phyloP scores from a whole-genome alignment of 2,329 filamentous ascomycete species.

The Purpureocillium takamizusanense region DNA sequence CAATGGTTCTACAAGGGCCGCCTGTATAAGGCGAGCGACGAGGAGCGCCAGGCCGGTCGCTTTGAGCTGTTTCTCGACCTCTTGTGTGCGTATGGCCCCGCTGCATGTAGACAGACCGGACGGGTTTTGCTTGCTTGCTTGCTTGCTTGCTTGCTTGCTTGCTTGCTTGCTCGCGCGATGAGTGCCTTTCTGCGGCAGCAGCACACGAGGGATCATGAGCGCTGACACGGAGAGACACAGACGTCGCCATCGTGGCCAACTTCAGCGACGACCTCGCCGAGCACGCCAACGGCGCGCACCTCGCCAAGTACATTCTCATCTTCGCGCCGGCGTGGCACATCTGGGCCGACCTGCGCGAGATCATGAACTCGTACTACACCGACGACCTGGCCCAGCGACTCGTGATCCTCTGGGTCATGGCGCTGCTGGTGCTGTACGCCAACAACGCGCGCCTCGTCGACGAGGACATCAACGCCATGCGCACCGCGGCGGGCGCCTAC shows the following conservation, averaged over 20 bases:
- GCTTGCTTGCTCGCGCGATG: no score
- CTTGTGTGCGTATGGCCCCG: constrained; percentile 23
- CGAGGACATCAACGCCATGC: constrained; percentile 32
- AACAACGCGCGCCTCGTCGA: constrained; percentile 37
- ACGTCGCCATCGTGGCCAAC: constrained; percentile 39
- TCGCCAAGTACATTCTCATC: constrained; percentile 39
- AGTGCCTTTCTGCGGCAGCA: no score
- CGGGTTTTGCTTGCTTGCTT: no score
- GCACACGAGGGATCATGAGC: no score
- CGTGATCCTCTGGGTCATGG: constrained; percentile 41
- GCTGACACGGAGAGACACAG: constrained; percentile 7
- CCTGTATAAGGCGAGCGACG: constrained; percentile 30
- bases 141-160: no score
- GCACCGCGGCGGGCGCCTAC: constrained; percentile 35
- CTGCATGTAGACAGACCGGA: no score
- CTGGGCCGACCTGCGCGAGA: constrained; percentile 38
- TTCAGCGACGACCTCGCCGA: constrained; percentile 39
- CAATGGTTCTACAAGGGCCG: constrained; percentile 36
- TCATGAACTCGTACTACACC: constrained; percentile 44
- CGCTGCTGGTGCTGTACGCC: constrained; percentile 35
- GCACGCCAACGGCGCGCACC: constrained; percentile 29
- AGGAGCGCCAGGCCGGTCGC: constrained; percentile 33
- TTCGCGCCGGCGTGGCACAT: constrained; percentile 40
- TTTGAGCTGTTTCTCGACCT: constrained; percentile 42
- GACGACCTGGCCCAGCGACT: constrained; percentile 38